Evolutionary conservation across 164 flowering plant genomes (phyloP), one percentile per base, ranked within the genome.

Genomic region (Aristolochia contorta): DNA sequence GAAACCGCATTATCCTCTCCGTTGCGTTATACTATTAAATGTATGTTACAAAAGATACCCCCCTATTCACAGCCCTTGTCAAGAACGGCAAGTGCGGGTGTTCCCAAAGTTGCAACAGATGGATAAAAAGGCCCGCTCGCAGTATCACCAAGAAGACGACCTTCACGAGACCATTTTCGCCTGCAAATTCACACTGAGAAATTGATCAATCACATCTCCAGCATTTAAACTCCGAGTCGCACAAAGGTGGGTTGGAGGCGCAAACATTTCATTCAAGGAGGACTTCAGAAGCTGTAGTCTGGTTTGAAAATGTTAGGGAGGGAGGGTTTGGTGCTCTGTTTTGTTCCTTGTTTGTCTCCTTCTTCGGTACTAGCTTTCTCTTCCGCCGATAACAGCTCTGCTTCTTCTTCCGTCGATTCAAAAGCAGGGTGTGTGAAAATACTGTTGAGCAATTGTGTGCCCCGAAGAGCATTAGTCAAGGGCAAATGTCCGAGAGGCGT

Each of bases 401-500:
- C 76, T 18, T 58, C 76, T 21, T 75, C 84, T 0, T 71, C 78
- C 20, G 68, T 78, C 23, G 23, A 32, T 50, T 71, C 66, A 64
- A 93, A 90, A 54, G 96, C 98, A 0, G 97, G 94, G 58, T 93
- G 98, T 16, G 22, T 71, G 0, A 93, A 61, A 50, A 93, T 79
- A 58, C 79, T 63, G 16, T 20, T 81, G 19, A 93, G 78, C 56
- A 93, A 67, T 63, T 82, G 98, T 0, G 89, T 88, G 15, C 98
- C 98, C 59, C 98, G 69, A 0, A 93, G 76, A n/a, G 96, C 96
- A 71, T 93, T 93, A 5, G 98, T 93, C 59, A 93, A 67, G 6
- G 98, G 98, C 69, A 93, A 68, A 60, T 93, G 96, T 3, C 96
- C 97, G 45, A 77, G 78, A 0, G 98, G 97, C 1, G 97, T 81